Evolutionary conservation across 2,329 filamentous ascomycete species (phyloP).

Genomic region (Dendryphion nanum): DNA sequence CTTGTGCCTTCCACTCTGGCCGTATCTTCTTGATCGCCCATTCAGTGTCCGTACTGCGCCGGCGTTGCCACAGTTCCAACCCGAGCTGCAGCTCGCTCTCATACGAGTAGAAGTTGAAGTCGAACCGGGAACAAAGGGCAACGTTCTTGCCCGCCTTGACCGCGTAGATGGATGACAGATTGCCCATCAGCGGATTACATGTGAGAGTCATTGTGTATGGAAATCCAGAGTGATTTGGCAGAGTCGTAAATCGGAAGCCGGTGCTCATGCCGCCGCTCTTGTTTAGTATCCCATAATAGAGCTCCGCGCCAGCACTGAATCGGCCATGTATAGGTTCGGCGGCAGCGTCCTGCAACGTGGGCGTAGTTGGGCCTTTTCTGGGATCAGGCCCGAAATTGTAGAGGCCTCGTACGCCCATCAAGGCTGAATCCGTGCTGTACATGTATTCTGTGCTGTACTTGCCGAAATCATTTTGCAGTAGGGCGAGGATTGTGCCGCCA

Average conservation of each 20-base stretch:
- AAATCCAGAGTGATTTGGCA: constrained; percentile 77
- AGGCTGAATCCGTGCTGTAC: constrained; percentile 85
- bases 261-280: constrained; percentile 91
- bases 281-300: constrained; percentile 94
- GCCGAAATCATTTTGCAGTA: constrained; percentile 79
- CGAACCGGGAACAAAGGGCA: constrained; percentile 84
- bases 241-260: constrained; percentile 83
- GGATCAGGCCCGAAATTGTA: constrained; percentile 90
- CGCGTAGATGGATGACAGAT: constrained; percentile 85
- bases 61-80: constrained; percentile 84
- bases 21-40: constrained; percentile 46
- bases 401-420: constrained; percentile 82
- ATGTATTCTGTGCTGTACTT: constrained; percentile 88
- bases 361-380: constrained; percentile 29
- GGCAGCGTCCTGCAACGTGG: constrained; percentile 19
- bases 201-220: constrained; percentile 93
- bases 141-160: constrained; percentile 81
- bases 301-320: constrained; percentile 86
- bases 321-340: constrained; percentile 69
- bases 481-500: constrained; percentile 71
- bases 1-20: constrained; percentile 44
- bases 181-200: constrained; percentile 91
- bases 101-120: constrained; percentile 98
- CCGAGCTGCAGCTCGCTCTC: constrained; percentile 92
- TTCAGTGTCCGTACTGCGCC: constrained; percentile 40